These are phyloP conservation scores for Leishmania mexicana DNA, from an alignment of 208 protist genomes.

Conservation along the genomic window DNA sequence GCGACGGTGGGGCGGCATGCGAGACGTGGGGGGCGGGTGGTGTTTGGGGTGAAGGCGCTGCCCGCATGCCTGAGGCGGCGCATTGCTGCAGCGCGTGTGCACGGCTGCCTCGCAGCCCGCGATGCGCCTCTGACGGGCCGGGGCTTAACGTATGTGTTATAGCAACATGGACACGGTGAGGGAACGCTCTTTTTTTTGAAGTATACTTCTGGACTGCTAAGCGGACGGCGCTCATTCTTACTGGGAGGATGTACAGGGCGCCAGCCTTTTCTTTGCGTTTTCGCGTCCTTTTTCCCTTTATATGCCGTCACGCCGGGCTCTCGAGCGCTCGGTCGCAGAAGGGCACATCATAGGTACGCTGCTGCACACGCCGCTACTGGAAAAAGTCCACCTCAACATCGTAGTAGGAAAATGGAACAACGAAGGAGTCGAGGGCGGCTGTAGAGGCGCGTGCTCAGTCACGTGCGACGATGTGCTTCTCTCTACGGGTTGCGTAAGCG, in stretches of 20 bases:
- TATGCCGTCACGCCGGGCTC: too few species aligned
- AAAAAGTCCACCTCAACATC: not conserved
- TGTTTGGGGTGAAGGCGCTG: not conserved
- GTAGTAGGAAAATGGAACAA: too few species aligned
- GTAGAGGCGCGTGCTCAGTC: not conserved
- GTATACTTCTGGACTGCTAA: not conserved
- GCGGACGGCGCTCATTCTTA: not conserved
- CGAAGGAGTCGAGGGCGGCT: not conserved
- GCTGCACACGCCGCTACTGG: too few species aligned
- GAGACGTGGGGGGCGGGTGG: not conserved
- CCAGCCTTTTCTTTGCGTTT: slow-evolving; percentile 15
- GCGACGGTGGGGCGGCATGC: not conserved
- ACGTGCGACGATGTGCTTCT: not conserved
- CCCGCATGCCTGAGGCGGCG: not conserved
- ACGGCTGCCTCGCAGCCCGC: not conserved
- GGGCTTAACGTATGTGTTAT: not conserved
- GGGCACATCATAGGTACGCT: not conserved
- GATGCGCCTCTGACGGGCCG: not conserved
- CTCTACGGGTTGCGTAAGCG: not conserved
- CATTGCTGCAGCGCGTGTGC: not conserved
- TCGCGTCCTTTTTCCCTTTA: not conserved
- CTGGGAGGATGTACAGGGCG: not conserved
- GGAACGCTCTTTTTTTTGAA: not conserved
- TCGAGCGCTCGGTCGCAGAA: not conserved
- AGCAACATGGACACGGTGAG: not conserved